Evolutionary conservation across 495 filamentous ascomycete species (phyloP), one percentile per base, ranked within the genome.

Genomic region (Aspergillus baeticus): DNA sequence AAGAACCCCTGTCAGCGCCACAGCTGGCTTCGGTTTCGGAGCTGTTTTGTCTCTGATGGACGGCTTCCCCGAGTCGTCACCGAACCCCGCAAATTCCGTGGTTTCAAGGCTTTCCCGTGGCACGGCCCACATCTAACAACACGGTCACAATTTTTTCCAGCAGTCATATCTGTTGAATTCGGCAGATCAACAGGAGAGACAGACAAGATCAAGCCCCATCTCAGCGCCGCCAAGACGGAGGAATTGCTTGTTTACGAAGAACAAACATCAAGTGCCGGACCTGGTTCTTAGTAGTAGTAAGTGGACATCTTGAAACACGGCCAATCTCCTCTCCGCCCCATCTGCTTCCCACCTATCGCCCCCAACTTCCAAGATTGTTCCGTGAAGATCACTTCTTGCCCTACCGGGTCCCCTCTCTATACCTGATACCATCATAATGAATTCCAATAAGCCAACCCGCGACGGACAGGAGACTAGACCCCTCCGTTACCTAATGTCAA

Each of bases 261-360:
- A 54, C 45, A 50, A 42, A 22, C 46, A 38, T 49, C 50, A 55
- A 61, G 29, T 57, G 37, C 54, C 31, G 49, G 35, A 14, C 43
- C 38, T 29, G 4, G 26, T 47, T 37, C 47, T 31, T 46, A 48
- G 49, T n/a, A n/a, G n/a, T n/a, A n/a, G n/a, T n/a, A n/a, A n/a
- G n/a, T 57, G 59, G 50, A 31, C 31, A 58, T 51, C 45, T 7
- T 62, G 59, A 62, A 62, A 62, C 59, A 50, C 41, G 44, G 38
- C 48, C 39, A 57, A 58, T 62, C 46, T 43, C 51, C 50, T 14
- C 5, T 23, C 35, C 33, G 31, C 17, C 22, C 41, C 41, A 26
- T n/a, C 15, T 34, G 21, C 6, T 22, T 20, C 37, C n/a, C 26
- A 29, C 8, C 6, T 4, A 10, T n/a, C 22, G 36, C n/a, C n/a